phyloP scores from a whole-genome alignment of 768 basidiomycete species.

The Calocybe indica region DNA sequence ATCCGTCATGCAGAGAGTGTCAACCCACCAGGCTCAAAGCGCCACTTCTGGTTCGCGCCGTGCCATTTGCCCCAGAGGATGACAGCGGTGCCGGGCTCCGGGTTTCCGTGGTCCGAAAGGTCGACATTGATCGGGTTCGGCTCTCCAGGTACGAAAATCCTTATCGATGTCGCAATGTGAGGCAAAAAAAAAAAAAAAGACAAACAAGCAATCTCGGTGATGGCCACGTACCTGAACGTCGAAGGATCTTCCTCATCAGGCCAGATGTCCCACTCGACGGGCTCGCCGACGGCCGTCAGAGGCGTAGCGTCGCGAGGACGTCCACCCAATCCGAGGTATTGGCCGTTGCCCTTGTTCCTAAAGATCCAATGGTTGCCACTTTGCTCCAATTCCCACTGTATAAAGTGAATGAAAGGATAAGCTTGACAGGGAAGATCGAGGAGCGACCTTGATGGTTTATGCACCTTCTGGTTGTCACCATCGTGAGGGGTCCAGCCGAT shows the following conservation, averaged over 20 bases:
- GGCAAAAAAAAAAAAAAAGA: not conserved
- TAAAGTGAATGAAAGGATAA: not conserved
- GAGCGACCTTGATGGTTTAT: not conserved
- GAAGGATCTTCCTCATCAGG: constrained; percentile 9
- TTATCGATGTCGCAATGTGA: constrained; percentile 14
- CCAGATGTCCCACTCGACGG: constrained; percentile 16
- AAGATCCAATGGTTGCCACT: constrained; percentile 12
- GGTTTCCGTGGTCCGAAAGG: constrained; percentile 35
- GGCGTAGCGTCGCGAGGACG: constrained; percentile 4
- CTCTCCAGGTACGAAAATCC: constrained; percentile 23
- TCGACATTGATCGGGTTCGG: constrained; percentile 29
- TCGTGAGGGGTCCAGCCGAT: constrained; percentile 32
- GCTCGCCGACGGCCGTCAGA: constrained; percentile 8
- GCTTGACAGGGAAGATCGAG: not conserved
- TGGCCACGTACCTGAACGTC: constrained; percentile 14
- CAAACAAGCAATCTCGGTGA: not conserved
- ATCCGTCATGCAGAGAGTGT: not conserved
- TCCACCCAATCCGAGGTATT: constrained; percentile 11
- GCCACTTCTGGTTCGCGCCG: constrained; percentile 39
- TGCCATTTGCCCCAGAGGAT: constrained; percentile 36
- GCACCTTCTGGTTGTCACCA: constrained; percentile 38
- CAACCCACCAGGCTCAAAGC: constrained; percentile 16
- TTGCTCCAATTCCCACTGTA: constrained; percentile 14
- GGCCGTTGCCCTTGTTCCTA: constrained; percentile 10
- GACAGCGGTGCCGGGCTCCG: constrained; percentile 32